A percentile compares a stretch with the other conserved stretches of the same genome.
These are phyloP conservation scores for Stromatinia cepivora DNA, from an alignment of 2,329 filamentous ascomycete species.

Conservation along the genomic window DNA sequence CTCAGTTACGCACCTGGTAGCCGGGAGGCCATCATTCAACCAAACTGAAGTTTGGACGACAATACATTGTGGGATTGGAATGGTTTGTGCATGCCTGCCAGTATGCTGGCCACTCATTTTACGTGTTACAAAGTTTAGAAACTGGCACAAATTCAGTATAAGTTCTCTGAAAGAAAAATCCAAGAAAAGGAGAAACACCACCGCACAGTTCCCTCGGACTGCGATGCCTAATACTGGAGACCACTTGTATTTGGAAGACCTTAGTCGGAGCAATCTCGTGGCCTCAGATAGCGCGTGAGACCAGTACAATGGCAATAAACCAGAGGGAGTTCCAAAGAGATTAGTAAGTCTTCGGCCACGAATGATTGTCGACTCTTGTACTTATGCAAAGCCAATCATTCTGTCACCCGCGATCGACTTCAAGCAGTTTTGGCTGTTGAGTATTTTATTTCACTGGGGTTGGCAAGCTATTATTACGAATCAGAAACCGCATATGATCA, in stretches of 20 bases:
- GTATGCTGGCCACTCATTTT: slow-evolving; percentile 11
- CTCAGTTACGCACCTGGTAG: slow-evolving; percentile 14
- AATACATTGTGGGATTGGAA: slow-evolving; percentile 11
- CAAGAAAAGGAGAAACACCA: not conserved
- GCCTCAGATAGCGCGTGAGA: too few relatives aligned
- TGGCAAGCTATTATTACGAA: not conserved
- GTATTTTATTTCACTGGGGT: not conserved
- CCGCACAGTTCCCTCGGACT: not conserved
- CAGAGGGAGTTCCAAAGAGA: too few relatives aligned
- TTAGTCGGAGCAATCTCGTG: not conserved
- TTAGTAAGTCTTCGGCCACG: too few relatives aligned
- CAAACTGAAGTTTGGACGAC: slow-evolving; percentile 11
- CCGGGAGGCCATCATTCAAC: slow-evolving; percentile 14
- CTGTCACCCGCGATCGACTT: not conserved
- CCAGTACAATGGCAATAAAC: too few relatives aligned
- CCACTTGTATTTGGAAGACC: not conserved
- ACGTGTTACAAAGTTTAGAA: not conserved
- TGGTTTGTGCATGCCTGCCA: slow-evolving; percentile 13
- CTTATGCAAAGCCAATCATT: not conserved
- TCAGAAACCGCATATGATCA: not conserved
- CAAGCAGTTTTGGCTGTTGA: not conserved
- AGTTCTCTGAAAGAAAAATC: not conserved
- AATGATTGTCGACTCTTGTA: not conserved
- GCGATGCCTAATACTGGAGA: slow-evolving; percentile 1
- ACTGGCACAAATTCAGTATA: slow-evolving; percentile 8